phyloP scores from a whole-genome alignment of 2,329 filamentous ascomycete species.

The Scopulariopsis brevicaulis region DNA sequence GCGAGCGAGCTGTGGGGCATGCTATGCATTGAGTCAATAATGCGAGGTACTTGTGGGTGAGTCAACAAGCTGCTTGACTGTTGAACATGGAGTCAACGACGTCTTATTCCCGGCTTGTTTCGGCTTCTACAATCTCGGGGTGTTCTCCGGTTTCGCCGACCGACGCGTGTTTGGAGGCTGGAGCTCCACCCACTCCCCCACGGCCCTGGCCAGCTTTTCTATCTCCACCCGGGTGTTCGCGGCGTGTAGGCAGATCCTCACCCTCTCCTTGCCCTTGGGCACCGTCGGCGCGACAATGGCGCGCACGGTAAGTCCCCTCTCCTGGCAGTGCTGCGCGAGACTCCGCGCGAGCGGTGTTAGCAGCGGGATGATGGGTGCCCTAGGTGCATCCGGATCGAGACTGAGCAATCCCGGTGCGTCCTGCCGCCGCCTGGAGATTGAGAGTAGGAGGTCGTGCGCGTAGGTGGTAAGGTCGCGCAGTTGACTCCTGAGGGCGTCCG shows the following conservation, averaged over 20 bases:
- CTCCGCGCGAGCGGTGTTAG: slow-evolving; percentile 45
- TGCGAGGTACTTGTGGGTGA: too few species aligned
- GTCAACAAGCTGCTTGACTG: background rate
- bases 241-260: slow-evolving; percentile 58
- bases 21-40: background rate
- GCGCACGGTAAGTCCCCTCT: slow-evolving; percentile 45
- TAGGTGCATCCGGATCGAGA: slow-evolving; percentile 22
- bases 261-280: slow-evolving; percentile 47
- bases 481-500: slow-evolving; percentile 21
- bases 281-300: slow-evolving; percentile 61
- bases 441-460: slow-evolving; percentile 29
- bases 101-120: background rate
- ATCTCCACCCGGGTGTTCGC: slow-evolving; percentile 49
- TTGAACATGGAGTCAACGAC: background rate
- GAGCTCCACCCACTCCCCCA: slow-evolving; percentile 34
- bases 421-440: slow-evolving; percentile 14
- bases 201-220: slow-evolving; percentile 33
- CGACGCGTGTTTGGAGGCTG: background rate
- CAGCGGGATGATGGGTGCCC: slow-evolving; percentile 54
- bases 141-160: background rate
- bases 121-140: background rate
- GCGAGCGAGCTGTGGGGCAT: background rate
- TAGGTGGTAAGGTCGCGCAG: slow-evolving; percentile 33
- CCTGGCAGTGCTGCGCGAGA: slow-evolving; percentile 49
- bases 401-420: slow-evolving; percentile 15